phyloP scores from a whole-genome alignment of 2,329 filamentous ascomycete species.

The Paracamarosporium sp. region DNA sequence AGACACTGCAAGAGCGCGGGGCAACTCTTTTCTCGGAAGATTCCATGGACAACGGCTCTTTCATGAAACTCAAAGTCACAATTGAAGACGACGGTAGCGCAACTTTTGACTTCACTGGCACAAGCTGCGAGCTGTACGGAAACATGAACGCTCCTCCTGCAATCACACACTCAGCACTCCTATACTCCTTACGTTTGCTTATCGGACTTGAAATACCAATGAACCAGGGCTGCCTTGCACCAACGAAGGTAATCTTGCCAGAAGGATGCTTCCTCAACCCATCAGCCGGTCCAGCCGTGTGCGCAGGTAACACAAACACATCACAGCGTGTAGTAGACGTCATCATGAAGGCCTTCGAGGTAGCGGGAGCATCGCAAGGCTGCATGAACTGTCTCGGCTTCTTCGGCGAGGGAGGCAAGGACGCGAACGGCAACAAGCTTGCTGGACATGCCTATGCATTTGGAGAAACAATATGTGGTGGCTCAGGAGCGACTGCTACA shows the following conservation, averaged over 20 bases:
- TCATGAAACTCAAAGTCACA: constrained; percentile 41
- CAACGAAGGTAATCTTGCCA: constrained; percentile 33
- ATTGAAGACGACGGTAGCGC: constrained; percentile 43
- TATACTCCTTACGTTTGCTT: constrained; percentile 37
- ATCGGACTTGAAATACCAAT: constrained; percentile 41
- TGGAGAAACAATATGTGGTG: constrained; percentile 46
- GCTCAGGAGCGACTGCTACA: constrained; percentile 38
- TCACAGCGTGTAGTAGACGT: constrained; percentile 42
- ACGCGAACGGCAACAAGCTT: constrained; percentile 21
- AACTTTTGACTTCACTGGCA: constrained; percentile 51
- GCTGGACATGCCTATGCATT: constrained; percentile 31
- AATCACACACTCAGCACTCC: constrained; percentile 43
- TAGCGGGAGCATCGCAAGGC: constrained; percentile 38
- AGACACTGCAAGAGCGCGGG: constrained; percentile 18
- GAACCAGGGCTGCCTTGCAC: constrained; percentile 42
- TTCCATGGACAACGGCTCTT: constrained; percentile 51
- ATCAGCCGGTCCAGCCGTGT: constrained; percentile 32
- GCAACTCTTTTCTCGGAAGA: constrained; percentile 38
- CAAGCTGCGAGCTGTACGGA: constrained; percentile 41
- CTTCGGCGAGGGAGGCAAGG: constrained; percentile 35
- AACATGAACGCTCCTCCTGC: constrained; percentile 48
- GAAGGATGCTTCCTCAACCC: constrained; percentile 37
- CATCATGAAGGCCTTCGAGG: constrained; percentile 37
- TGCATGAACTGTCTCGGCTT: constrained; percentile 34
- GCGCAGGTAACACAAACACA: constrained; percentile 37